Base-by-base conservation (phyloP, 305 asterid genomes). In the Solanum hybrid region DNA sequence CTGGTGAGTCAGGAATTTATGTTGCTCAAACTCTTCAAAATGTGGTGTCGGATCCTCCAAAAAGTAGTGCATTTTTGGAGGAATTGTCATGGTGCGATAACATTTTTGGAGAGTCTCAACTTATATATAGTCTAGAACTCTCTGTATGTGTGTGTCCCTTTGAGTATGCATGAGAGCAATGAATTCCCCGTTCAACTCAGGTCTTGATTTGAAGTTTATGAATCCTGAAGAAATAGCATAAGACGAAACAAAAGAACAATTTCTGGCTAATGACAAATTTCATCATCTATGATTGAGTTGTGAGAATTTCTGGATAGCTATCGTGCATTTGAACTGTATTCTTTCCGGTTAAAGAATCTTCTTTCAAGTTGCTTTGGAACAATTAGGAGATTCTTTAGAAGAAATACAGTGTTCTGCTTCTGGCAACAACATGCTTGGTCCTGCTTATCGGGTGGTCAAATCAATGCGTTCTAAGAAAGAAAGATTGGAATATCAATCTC, bases 71-170 rank as follows among this genome's bases (percentile, higher is more conserved):
- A 1, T 7, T 76, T 76, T 76, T 32, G 0, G 13, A 76, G 26
- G 2, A 31, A 16, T 17, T 0, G 4, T 29, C 10, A 75, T 0
- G 10, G 0, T 4, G 13, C 1, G 1, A 0, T 37, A 31, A 29
- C 2, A 31, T 75, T 16, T 75, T 31, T 75, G 13, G 5, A 31
- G 13, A 76, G 26, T 20, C 22, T 37, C 42, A 0, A 37, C 42
- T 37, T 37, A 37, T 37, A 9, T 37, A 37, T 37, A 37, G 42
- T 37, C 42, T 37, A 37, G 42, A 37, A 37, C 42, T 9, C 42
- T 37, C 42, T 37, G 42, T 37, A 8, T 3, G 16, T 40, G 40
- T 37, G 51, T 40, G 51, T 40, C 14, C 10, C 51, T 40, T 40
- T 40, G 51, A 40, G 51, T 40, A 40, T 40, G 51, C 51, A 40